Evolutionary conservation across 2,329 filamentous ascomycete species (phyloP).

Genomic region (Penicillium hordei): DNA sequence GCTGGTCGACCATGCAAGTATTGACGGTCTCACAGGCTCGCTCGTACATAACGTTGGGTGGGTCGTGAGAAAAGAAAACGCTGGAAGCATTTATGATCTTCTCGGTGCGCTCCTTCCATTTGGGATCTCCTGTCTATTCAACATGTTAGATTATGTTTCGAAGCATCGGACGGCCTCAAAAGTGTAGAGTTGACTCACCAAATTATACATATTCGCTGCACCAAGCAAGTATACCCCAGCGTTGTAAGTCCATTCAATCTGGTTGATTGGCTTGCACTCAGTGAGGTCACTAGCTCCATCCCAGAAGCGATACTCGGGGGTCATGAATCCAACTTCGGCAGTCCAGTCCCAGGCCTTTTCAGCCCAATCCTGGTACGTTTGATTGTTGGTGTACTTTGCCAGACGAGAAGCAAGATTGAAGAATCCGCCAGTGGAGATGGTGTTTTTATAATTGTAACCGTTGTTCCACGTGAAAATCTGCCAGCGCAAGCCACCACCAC

Average conservation of each 20-base stretch:
- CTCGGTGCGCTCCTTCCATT: slow-evolving; percentile 55
- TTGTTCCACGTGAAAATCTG: slow-evolving; percentile 38
- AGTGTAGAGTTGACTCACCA: slow-evolving; percentile 32
- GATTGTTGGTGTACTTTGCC: slow-evolving; percentile 33
- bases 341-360: slow-evolving; percentile 63
- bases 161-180: neutral
- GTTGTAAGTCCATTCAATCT: slow-evolving; percentile 60
- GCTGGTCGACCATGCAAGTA: slow-evolving; percentile 63
- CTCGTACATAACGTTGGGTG: slow-evolving; percentile 56
- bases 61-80: slow-evolving; percentile 52
- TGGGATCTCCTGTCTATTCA: slow-evolving; percentile 36
- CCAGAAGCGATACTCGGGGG: slow-evolving; percentile 52
- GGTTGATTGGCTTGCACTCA: slow-evolving; percentile 54
- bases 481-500: slow-evolving; percentile 65
- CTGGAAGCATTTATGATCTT: slow-evolving; percentile 56
- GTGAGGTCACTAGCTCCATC: slow-evolving; percentile 55
- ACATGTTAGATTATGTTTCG: neutral
- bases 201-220: slow-evolving; percentile 58
- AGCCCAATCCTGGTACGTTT: slow-evolving; percentile 60
- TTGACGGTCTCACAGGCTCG: slow-evolving; percentile 56
- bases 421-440: slow-evolving; percentile 36
- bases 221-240: slow-evolving; percentile 56
- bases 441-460: slow-evolving; percentile 37
- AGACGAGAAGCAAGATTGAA: slow-evolving; percentile 35
- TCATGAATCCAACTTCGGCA: slow-evolving; percentile 51